Percentiles rank a stretch among this genome's conserved stretches.
Evolutionary conservation across 2,329 filamentous ascomycete genomes (phyloP).

Genomic region (Colletotrichum viniferum): DNA sequence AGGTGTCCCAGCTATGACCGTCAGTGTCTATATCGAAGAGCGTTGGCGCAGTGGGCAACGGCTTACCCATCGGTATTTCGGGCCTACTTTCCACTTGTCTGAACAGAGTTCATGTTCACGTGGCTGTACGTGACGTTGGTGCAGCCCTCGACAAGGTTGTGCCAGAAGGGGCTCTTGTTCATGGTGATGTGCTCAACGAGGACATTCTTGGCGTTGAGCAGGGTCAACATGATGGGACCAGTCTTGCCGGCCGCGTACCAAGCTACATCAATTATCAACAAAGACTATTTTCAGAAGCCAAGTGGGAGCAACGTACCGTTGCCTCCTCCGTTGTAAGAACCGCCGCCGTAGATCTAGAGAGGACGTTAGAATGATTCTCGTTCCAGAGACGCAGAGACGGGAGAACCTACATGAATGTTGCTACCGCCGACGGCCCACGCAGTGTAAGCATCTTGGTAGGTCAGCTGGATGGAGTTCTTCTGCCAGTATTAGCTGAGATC

Average conservation of each 20-base stretch:
- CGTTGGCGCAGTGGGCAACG: rapidly evolving
- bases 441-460: slow-evolving; percentile 66
- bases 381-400: rapidly evolving
- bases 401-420: slow-evolving; percentile 46
- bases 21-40: slow-evolving; percentile 39
- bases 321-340: slow-evolving; percentile 53
- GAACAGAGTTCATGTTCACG: slow-evolving; percentile 45
- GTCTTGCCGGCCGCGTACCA: background rate
- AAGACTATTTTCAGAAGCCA: too few relatives aligned
- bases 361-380: background rate
- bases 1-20: slow-evolving; percentile 70
- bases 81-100: slow-evolving; percentile 50
- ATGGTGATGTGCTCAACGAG: slow-evolving; percentile 68
- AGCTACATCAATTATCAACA: slow-evolving; percentile 51
- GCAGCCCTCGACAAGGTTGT: background rate
- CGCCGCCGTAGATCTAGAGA: slow-evolving; percentile 60
- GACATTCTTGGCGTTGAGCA: slow-evolving; percentile 71
- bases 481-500: slow-evolving; percentile 75
- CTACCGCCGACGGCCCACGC: slow-evolving; percentile 34
- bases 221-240: slow-evolving; percentile 37
- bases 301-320: slow-evolving; percentile 54
- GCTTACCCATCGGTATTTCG: background rate
- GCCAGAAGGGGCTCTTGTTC: background rate
- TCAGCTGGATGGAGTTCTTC: slow-evolving; percentile 65
- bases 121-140: background rate